A percentile compares a stretch with the other conserved stretches of the same genome.
Conservation (phyloP, 345 rosid species). For the Microcos paniculata region DNA sequence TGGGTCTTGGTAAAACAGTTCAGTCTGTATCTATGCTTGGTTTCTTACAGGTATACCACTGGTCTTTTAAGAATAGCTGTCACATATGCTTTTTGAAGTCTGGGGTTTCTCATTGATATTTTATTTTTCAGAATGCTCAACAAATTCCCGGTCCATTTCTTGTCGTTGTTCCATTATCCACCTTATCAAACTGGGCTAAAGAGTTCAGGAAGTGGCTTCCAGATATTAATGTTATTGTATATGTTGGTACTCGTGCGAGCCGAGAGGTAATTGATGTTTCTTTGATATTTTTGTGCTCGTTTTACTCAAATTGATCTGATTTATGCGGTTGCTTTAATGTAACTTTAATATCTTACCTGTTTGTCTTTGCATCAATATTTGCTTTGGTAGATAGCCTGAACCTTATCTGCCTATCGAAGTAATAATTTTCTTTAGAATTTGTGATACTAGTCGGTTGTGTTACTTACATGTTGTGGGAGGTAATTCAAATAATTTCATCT, state of each 20-base stretch:
- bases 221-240: constrained; percentile 82
- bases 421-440: background rate
- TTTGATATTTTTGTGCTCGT: background rate
- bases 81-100: background rate
- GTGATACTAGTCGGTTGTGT: background rate
- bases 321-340: background rate
- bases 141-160: constrained; percentile 98
- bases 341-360: background rate
- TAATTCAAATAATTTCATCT: background rate
- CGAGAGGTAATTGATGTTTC: constrained; percentile 69
- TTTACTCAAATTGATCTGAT: background rate
- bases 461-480: constrained; percentile 1
- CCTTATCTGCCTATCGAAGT: background rate
- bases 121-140: constrained; percentile 66
- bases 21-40: constrained; percentile 99
- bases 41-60: constrained; percentile 75
- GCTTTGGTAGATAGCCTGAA: background rate
- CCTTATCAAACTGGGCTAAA: constrained; percentile 98
- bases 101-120: constrained; percentile 2
- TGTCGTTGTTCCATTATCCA: constrained; percentile 97
- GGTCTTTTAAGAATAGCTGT: constrained; percentile 1
- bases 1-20: constrained; percentile 99
- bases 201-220: constrained; percentile 99
- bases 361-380: background rate
- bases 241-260: constrained; percentile 99